Evolutionary conservation across 1,139 yeast species (phyloP).

Genomic region (Ogataea hybrid): DNA sequence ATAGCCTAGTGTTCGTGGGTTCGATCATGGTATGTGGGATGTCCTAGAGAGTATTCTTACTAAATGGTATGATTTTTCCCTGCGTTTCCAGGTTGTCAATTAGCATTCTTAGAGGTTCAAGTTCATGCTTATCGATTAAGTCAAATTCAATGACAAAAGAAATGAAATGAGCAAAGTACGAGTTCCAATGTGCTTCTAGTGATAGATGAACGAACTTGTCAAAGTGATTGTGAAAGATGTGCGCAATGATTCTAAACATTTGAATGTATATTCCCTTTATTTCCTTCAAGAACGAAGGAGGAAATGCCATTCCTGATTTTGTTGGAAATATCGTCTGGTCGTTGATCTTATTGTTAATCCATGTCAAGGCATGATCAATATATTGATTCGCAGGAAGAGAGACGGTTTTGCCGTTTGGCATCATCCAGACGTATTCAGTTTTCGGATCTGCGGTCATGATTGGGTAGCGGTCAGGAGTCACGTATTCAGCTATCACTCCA

Average conservation of each 20-base stretch:
- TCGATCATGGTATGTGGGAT: background rate
- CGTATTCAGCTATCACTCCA: constrained; percentile 83
- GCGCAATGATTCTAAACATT: constrained; percentile 96
- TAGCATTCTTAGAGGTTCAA: constrained; percentile 74
- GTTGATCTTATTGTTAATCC: constrained; percentile 85
- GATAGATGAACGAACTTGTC: constrained; percentile 88
- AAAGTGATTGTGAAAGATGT: constrained; percentile 90
- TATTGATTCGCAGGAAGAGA: constrained; percentile 91
- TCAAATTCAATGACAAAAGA: constrained; percentile 84
- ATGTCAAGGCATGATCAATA: constrained; percentile 85
- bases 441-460: constrained; percentile 96
- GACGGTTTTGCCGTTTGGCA: constrained; percentile 70
- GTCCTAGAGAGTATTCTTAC: constrained; percentile 1
- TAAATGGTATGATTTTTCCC: constrained; percentile 59
- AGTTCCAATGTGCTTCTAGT: constrained; percentile 97
- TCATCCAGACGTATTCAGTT: constrained; percentile 90
- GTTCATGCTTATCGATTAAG: constrained; percentile 72
- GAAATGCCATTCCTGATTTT: constrained; percentile 89
- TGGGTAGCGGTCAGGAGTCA: constrained; percentile 85
- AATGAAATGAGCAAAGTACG: constrained; percentile 93
- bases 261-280: constrained; percentile 86
- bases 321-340: constrained; percentile 94
- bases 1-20: background rate
- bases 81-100: constrained; percentile 80
- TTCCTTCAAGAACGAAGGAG: constrained; percentile 78